Base-by-base conservation (phyloP, 805 yeast species). In the Kodamaea hsintzibuensis region DNA sequence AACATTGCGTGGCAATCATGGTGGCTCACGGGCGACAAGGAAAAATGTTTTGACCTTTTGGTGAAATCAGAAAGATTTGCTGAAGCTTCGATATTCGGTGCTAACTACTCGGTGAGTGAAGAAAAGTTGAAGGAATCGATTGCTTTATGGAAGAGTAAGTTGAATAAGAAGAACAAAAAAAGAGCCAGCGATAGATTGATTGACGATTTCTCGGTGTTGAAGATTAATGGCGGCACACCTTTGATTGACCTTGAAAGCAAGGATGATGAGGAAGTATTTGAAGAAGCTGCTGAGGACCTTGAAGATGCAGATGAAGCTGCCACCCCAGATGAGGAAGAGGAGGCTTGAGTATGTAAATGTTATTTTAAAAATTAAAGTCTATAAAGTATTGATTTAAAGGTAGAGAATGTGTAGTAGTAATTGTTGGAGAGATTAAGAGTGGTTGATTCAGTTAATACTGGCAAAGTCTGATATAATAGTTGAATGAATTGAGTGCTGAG, bases 1-100 rank as follows among this genome's bases (percentile, higher is more conserved):
- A 95, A 95, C 69, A 77, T 92, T 54, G 96, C 98, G 22, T 95
- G 91, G 77, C 91, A 89, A 66, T 88, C 97, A 10, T 84, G 85
- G 69, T 95, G 98, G 98, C 76, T 85, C 52, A 82, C 86, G 33
- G 93, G 96, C 40, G 88, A 91, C 65, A 76, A 83, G 39, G 72
- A 74, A 14, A 76, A 79, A 42, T 88, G 92, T 60, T 78, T 85
- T 52, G 81, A 82, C 18, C 75, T 95, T 59, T 79, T 95, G 62
- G 77, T 81, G 47, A 77, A 81, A 64, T 81, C 90, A 51, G 89
- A 82, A 39, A 82, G 96, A 67, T 78, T 77, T 55, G 78, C 96
- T 1, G 99, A 95, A 71, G 97, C 97, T 33, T 82, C 97, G 1
- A 67, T 95, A 57, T 81, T 95, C 59, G 88, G 88, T 38, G 76